Percentiles rank a stretch among this genome's conserved stretches.
Evolutionary conservation across 2,329 filamentous ascomycete genomes (phyloP).

Genomic region (Aureobasidium vineae): DNA sequence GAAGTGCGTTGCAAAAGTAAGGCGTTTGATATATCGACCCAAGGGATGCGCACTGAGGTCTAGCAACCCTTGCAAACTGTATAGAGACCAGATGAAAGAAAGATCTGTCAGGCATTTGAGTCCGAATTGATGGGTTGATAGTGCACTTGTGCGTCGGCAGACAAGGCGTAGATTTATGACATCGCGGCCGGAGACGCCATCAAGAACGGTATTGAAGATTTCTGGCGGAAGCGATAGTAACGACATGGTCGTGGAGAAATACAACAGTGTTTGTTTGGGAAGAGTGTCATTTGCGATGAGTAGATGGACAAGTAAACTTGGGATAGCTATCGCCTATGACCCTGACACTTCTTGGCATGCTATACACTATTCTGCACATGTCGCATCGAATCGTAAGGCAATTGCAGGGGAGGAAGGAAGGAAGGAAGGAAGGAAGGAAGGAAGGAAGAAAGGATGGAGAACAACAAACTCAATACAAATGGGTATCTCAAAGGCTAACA

Average conservation of each 20-base stretch:
- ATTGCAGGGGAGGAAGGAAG: neutral
- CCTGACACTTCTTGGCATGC: conserved; percentile 8
- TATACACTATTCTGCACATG: neutral
- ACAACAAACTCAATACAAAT: neutral
- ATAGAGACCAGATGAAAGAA: neutral
- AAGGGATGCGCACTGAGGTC: neutral
- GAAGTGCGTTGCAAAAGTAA: neutral
- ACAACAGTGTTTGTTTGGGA: neutral
- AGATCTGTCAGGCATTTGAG: neutral
- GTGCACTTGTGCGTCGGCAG: neutral
- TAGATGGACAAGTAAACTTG: neutral
- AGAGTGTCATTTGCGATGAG: too few relatives aligned
- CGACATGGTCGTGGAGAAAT: neutral
- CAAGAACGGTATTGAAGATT: neutral
- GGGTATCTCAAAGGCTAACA: conserved; percentile 1
- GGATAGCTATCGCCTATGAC: neutral
- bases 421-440: too few relatives aligned
- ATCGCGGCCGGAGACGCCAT: neutral
- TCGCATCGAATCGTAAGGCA: neutral
- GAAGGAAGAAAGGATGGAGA: too few relatives aligned
- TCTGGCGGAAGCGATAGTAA: neutral
- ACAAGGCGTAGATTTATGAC: neutral
- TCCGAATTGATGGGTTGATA: neutral
- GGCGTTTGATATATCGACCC: neutral
- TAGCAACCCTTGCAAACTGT: neutral